A percentile compares a stretch with the other conserved stretches of the same genome.
Evolutionary conservation across 2,329 filamentous ascomycete species (phyloP).

Genomic region (Trichoderma sp.): DNA sequence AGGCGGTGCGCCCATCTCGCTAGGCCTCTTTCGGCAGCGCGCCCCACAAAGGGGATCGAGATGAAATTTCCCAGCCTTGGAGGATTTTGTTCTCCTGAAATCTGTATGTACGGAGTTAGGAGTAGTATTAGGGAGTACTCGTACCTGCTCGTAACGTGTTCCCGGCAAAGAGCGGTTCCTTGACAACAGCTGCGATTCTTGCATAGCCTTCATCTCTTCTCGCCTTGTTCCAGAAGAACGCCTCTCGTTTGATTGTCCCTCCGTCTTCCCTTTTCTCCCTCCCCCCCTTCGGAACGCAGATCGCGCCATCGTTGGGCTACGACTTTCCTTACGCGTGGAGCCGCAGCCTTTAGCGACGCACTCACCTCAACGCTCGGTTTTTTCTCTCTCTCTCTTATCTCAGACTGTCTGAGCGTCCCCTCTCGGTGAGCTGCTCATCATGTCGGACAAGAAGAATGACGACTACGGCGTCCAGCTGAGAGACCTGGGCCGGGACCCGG

Average conservation of each 20-base stretch:
- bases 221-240: conserved; percentile 22
- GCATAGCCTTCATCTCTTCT: conserved; percentile 26
- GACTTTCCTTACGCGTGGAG: conserved; percentile 7
- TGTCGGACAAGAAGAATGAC: conserved; percentile 90
- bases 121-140: conserved; percentile 26
- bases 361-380: not conserved
- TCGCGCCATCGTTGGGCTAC: conserved; percentile 11
- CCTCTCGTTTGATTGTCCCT: conserved; percentile 22
- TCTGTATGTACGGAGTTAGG: conserved; percentile 27
- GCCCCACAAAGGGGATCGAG: conserved; percentile 28
- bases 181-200: conserved; percentile 19
- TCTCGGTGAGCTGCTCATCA: conserved; percentile 41
- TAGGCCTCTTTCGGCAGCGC: conserved; percentile 8
- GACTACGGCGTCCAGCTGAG: conserved; percentile 62
- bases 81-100: conserved; percentile 26
- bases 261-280: conserved; percentile 1
- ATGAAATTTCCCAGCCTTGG: conserved; percentile 29
- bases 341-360: conserved; percentile 17
- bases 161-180: conserved; percentile 28
- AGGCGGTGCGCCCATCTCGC: conserved; percentile 25
- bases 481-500: conserved; percentile 58
- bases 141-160: not conserved
- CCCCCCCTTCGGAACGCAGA: conserved; percentile 7
- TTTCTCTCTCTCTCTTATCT: no score
- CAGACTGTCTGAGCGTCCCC: not conserved